Base-by-base conservation (phyloP, 352 stramenopile species). In the Phytophthora sp. region DNA sequence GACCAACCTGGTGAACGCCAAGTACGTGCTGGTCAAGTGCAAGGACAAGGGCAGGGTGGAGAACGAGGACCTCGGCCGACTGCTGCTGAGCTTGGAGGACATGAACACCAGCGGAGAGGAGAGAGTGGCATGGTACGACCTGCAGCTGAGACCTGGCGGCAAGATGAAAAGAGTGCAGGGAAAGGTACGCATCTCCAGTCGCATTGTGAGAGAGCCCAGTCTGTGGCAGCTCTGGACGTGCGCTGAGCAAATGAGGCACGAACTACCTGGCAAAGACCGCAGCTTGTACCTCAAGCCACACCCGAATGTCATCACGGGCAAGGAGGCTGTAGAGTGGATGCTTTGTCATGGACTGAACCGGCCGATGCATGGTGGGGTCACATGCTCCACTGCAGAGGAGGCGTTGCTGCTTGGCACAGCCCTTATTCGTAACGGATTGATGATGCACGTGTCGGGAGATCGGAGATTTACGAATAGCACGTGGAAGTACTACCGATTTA, bases 401-500 rank as follows among this genome's bases (percentile, higher is more conserved):
- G 87, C 85, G 8, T 74, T 91, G 49, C 54, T 93, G n/a, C 62
- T 96, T 2, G 87, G 85, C 18, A 89, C 72, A 28, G 87, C 82
- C 27, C 52, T 92, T 3, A 67, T 96, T 41, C 83, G 84, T 4
- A 86, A 80, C 28, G 79, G 79, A 2, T 75, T 96, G 15, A 66
- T 96, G 27, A 77, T 82, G 28, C 82, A 94, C 21, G 81, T 93
- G 2, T 91, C 85, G 18, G 85, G 84, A 20, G 84, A 92, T 17
- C 67, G 66, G 15, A 77, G 82, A 20, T 94, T 94, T 49, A 73
- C 80, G 7, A 94, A 90, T 63, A 92, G 78, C 51, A 87, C 84
- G 48, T 94, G 84, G 80, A 94, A 93, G 54, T 96, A 96, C 51
- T 96, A 96, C 58, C 85, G 87, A 3, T 96, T 96, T 62, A 86